Base-by-base conservation (phyloP, 495 filamentous ascomycete genomes). In the Filosporella fistucella region DNA sequence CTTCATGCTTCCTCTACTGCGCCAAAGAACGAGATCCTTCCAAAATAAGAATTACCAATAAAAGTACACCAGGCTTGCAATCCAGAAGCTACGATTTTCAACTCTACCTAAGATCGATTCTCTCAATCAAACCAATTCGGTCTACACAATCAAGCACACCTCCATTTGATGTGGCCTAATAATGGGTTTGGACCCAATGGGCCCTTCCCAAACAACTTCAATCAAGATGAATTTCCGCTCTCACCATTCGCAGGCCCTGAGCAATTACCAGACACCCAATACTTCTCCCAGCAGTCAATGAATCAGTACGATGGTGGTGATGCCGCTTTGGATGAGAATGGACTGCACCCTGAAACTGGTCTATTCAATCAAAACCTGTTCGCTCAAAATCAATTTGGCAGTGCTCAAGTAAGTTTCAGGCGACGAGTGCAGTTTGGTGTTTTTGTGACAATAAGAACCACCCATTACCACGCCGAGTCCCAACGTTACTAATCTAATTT, bases 381-480 rank as follows among this genome's bases (percentile, higher is more conserved):
- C 35, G 23, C 42, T 30, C 56, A 59, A 36, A 59, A 59, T 24
- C 47, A 55, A n/a, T 30, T 49, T 13, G 18, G 34, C 36, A 49
- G 36, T 38, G 11, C 43, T 25, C 52, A 49, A 45, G 56, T 59
- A 59, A 41, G 56, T 48, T 13, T 41, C 25, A 21, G 23, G 21
- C 28, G 24, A 33, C n/a, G n/a, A n/a, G n/a, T n/a, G n/a, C n/a
- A n/a, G n/a, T n/a, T n/a, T n/a, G n/a, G n/a, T n/a, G n/a, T n/a
- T n/a, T n/a, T n/a, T n/a, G n/a, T n/a, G n/a, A n/a, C n/a, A n/a
- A n/a, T n/a, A n/a, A n/a, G n/a, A n/a, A n/a, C n/a, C n/a, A n/a
- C n/a, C n/a, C n/a, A n/a, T n/a, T n/a, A n/a, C n/a, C n/a, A n/a
- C n/a, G n/a, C n/a, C n/a, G n/a, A n/a, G n/a, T n/a, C n/a, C n/a